Evolutionary conservation across 1,284 basidiomycete genomes (phyloP).

Genomic region (Malassezia vespertilionis): DNA sequence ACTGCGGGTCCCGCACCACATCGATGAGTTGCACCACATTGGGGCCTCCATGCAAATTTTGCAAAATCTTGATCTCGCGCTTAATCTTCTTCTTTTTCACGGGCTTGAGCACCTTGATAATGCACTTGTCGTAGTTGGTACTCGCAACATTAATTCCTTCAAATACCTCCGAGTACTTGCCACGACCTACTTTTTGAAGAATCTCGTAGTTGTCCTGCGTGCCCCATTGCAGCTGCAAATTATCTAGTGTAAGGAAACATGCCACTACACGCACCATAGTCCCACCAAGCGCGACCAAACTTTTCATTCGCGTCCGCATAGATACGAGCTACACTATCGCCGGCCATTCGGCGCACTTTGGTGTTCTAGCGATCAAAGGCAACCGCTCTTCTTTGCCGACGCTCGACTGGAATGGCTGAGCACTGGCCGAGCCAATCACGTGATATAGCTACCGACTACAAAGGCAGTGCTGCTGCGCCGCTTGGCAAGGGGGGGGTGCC

Average conservation of each 20-base stretch:
- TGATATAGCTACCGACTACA: not conserved
- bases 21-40: constrained; percentile 76
- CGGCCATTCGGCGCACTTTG: constrained; percentile 13
- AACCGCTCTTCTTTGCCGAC: too few species aligned
- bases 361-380: too few species aligned
- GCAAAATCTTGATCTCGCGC: constrained; percentile 95
- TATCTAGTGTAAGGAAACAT: constrained; percentile 22
- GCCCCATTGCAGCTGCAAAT: constrained; percentile 45
- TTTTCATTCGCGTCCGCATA: constrained; percentile 56
- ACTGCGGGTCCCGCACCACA: constrained; percentile 79
- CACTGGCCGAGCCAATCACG: too few species aligned
- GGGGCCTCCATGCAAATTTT: constrained; percentile 90
- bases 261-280: constrained; percentile 53
- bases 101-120: constrained; percentile 96
- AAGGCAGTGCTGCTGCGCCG: not conserved
- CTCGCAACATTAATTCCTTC: constrained; percentile 81
- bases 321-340: constrained; percentile 50
- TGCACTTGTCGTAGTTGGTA: constrained; percentile 63
- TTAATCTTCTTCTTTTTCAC: constrained; percentile 99
- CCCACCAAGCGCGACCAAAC: constrained; percentile 55
- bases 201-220: constrained; percentile 95
- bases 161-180: constrained; percentile 70
- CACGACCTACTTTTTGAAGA: constrained; percentile 86
- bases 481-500: constrained; percentile 15
- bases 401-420: too few species aligned